Conservation (phyloP, 768 basidiomycete species). For the Macrolepiota fuliginosa region DNA sequence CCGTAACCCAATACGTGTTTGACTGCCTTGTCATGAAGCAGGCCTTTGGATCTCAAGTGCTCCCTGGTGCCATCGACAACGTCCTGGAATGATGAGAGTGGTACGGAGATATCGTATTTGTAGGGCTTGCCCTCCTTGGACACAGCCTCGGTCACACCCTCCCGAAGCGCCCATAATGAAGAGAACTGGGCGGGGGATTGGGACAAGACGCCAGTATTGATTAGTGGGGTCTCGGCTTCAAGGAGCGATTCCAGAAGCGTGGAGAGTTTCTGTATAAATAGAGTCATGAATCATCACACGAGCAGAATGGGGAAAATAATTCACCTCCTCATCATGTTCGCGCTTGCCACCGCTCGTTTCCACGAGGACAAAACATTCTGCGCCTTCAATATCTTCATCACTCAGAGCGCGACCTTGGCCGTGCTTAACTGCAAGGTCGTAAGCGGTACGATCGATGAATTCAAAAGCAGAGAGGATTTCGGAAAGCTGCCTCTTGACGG, state of each 20-base stretch:
- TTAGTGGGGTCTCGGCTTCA: constrained; percentile 67
- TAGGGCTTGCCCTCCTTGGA: constrained; percentile 94
- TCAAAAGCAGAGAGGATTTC: constrained; percentile 98
- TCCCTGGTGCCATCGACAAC: constrained; percentile 82
- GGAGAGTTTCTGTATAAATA: constrained; percentile 72
- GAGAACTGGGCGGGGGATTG: constrained; percentile 89
- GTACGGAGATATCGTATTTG: constrained; percentile 96
- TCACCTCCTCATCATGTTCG: constrained; percentile 92
- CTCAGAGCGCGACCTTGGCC: constrained; percentile 77
- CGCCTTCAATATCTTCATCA: constrained; percentile 70
- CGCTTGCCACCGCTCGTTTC: constrained; percentile 93
- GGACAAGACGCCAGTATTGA: constrained; percentile 88
- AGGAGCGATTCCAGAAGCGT: constrained; percentile 76
- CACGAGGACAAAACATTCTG: constrained; percentile 86
- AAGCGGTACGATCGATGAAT: constrained; percentile 86
- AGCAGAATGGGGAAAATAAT: constrained; percentile 6
- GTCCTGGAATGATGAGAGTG: constrained; percentile 80
- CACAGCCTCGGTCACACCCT: constrained; percentile 88
- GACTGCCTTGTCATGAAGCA: constrained; percentile 71
- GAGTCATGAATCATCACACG: neutral
- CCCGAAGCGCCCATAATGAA: constrained; percentile 88
- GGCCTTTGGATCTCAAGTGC: constrained; percentile 64
- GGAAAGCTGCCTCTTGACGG: constrained; percentile 77
- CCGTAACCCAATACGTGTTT: constrained; percentile 91
- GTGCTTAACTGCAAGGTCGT: constrained; percentile 81